Percentiles rank a stretch among this genome's conserved stretches.
These are phyloP conservation scores for Astragalus glycyphyllos DNA, from an alignment of 306 rosid genomes.

Conservation along the genomic window DNA sequence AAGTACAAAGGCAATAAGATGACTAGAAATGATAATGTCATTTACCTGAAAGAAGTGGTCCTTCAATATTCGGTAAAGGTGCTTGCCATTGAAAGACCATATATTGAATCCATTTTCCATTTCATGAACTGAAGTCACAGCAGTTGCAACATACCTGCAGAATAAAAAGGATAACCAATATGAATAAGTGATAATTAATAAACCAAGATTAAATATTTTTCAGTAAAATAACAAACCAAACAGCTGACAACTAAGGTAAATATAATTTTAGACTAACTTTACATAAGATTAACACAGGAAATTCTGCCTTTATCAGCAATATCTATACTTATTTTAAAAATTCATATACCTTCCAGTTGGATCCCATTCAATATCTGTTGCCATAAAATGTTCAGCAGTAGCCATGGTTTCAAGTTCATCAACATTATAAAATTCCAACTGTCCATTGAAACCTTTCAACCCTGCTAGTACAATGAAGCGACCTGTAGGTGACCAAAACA, in stretches of 20 bases:
- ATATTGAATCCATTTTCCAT: constrained; percentile 95
- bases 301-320: background rate
- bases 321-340: background rate
- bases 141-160: constrained; percentile 81
- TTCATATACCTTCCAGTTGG: constrained; percentile 83
- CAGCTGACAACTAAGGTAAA: background rate
- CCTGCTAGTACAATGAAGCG: constrained; percentile 80
- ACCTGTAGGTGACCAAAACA: constrained; percentile 88
- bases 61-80: constrained; percentile 75
- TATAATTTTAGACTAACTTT: background rate
- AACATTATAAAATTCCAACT: too few species aligned
- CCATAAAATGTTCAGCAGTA: constrained; percentile 81
- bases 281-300: background rate
- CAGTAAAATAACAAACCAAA: constrained; percentile 2
- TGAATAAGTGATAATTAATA: background rate
- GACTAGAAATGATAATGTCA: too few species aligned
- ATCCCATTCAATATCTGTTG: constrained; percentile 90
- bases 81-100: constrained; percentile 92
- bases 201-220: background rate
- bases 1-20: too few species aligned
- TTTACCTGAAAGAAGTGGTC: constrained; percentile 79
- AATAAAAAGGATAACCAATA: constrained; percentile 18
- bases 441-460: constrained; percentile 75
- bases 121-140: constrained; percentile 93
- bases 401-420: constrained; percentile 90